Conservation (phyloP, 129 eudicot genomes). For the Smallanthus sonchifolius region DNA sequence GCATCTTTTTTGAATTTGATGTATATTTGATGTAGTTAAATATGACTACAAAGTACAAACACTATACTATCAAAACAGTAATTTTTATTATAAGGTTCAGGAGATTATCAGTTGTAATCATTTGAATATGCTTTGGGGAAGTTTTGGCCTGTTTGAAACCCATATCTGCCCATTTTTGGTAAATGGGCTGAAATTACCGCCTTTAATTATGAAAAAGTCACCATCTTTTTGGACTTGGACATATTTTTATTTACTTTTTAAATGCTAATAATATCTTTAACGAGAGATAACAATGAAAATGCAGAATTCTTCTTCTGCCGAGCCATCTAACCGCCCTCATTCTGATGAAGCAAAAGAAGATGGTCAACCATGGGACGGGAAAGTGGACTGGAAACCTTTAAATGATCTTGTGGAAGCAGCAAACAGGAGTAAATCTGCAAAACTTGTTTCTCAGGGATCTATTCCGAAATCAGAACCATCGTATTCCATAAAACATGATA, state of each 20-base stretch:
- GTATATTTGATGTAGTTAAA: background rate
- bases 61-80: background rate
- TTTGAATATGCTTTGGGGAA: background rate
- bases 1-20: background rate
- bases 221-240: background rate
- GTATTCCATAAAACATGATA: conserved; percentile 30
- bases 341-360: conserved; percentile 42
- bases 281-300: background rate
- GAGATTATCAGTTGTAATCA: background rate
- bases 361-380: conserved; percentile 45
- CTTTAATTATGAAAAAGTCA: background rate
- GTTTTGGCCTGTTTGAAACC: background rate
- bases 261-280: background rate
- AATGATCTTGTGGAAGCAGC: conserved; percentile 82
- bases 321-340: too few relatives aligned
- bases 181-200: background rate
- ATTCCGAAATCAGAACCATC: conserved; percentile 45
- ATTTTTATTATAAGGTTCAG: background rate
- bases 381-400: conserved; percentile 80
- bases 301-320: conserved; percentile 45
- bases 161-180: background rate
- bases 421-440: conserved; percentile 69
- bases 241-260: background rate
- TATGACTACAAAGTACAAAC: background rate
- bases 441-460: conserved; percentile 44